A percentile compares a stretch with the other conserved stretches of the same genome.
These are phyloP conservation scores for Podaxis pistillaris DNA, from an alignment of 768 basidiomycete species.

Conservation along the genomic window DNA sequence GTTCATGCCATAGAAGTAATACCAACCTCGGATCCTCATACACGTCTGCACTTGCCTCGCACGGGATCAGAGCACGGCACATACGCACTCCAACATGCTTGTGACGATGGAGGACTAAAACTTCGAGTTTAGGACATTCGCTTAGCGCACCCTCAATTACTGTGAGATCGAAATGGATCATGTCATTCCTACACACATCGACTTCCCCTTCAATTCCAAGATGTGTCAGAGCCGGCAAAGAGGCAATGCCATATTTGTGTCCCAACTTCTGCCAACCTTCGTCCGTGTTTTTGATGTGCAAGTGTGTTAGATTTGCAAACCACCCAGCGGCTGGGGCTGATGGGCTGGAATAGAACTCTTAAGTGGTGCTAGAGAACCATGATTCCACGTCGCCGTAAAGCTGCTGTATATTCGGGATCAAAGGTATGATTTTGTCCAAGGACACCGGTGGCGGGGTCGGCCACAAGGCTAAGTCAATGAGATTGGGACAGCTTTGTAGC, in stretches of 20 bases:
- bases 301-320: too few species aligned
- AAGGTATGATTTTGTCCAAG: too few species aligned
- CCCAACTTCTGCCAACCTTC: background rate
- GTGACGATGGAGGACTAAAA: background rate
- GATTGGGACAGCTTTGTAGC: too few species aligned
- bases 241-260: background rate
- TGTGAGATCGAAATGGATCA: background rate
- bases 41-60: background rate
- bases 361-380: too few species aligned
- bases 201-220: background rate
- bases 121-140: background rate
- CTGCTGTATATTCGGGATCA: too few species aligned
- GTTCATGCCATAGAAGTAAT: background rate
- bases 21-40: background rate
- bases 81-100: background rate
- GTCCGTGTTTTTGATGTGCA: too few species aligned
- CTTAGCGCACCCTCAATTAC: background rate
- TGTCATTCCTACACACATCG: background rate
- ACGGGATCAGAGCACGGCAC: too few species aligned
- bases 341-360: too few species aligned
- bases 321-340: too few species aligned
- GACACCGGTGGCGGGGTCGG: too few species aligned
- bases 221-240: background rate
- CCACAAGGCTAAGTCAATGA: too few species aligned
- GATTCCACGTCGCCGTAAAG: too few species aligned